Evolutionary conservation across 495 filamentous ascomycete species (phyloP).

Genomic region (Chlorociboria aeruginascens): DNA sequence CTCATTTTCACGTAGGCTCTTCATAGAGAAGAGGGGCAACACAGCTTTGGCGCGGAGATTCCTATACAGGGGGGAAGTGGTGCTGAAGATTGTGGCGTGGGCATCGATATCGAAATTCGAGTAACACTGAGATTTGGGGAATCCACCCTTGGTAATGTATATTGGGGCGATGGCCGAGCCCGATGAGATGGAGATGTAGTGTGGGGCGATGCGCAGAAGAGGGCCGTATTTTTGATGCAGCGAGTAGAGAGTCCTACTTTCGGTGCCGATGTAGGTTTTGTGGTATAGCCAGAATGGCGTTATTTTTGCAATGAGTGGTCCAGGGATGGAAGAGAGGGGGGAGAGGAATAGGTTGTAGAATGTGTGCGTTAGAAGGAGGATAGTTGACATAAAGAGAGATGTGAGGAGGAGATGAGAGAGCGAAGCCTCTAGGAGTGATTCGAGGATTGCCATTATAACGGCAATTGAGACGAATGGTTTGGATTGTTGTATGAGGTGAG

Average conservation of each 20-base stretch:
- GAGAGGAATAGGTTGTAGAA: constrained; percentile 36
- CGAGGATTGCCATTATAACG: background rate
- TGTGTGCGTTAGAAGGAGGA: background rate
- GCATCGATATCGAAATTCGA: constrained; percentile 40
- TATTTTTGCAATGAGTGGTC: constrained; percentile 36
- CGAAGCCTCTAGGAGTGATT: background rate
- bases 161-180: background rate
- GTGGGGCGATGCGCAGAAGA: background rate
- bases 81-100: constrained; percentile 39
- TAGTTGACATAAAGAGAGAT: background rate
- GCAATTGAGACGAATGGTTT: background rate
- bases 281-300: constrained; percentile 28
- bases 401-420: background rate
- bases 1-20: constrained; percentile 24
- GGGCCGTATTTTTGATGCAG: constrained; percentile 1
- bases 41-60: constrained; percentile 35
- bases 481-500: too few relatives aligned
- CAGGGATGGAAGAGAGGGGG: constrained; percentile 35
- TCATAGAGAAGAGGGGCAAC: constrained; percentile 31
- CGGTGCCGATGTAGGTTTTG: constrained; percentile 29
- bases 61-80: constrained; percentile 26
- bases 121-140: background rate
- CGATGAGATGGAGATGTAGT: background rate
- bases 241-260: background rate
- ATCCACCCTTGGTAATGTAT: background rate